Evolutionary conservation across 768 basidiomycete genomes (phyloP).

Genomic region (Hydnomerulius pinastri): DNA sequence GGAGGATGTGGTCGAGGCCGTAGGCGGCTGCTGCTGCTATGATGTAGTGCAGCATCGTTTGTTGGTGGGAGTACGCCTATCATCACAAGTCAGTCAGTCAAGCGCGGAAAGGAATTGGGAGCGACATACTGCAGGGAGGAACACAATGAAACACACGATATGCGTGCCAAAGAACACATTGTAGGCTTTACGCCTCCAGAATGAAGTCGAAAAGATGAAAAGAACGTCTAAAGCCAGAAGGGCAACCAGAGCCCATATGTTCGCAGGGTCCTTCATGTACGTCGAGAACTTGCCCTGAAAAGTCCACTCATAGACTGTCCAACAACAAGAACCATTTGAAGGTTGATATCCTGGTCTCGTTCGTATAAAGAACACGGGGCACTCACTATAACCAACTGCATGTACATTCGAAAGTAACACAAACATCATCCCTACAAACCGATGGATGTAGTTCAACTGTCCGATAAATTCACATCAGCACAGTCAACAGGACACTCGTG

Average conservation of each 20-base stretch:
- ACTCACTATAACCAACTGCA: slow-evolving; percentile 41
- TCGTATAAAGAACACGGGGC: neutral
- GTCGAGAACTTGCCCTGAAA: slow-evolving; percentile 17
- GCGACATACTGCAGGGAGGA: slow-evolving; percentile 39
- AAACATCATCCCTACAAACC: slow-evolving; percentile 48
- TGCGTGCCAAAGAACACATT: slow-evolving; percentile 47
- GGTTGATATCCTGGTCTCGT: too few species aligned
- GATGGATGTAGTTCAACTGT: slow-evolving; percentile 56
- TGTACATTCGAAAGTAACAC: slow-evolving; percentile 45
- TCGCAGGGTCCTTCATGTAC: slow-evolving; percentile 13
- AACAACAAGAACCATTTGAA: too few species aligned
- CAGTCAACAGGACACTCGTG: neutral
- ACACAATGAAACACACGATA: slow-evolving; percentile 40
- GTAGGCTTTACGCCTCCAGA: slow-evolving; percentile 44
- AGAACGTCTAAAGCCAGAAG: slow-evolving; percentile 38
- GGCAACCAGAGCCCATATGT: slow-evolving; percentile 35
- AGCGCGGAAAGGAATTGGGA: neutral
- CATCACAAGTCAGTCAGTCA: slow-evolving; percentile 12
- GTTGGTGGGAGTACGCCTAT: slow-evolving; percentile 28
- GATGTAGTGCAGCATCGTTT: slow-evolving; percentile 41
- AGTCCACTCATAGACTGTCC: slow-evolving; percentile 35
- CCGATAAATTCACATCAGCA: neutral
- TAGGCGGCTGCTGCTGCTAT: slow-evolving; percentile 42
- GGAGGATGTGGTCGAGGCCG: slow-evolving; percentile 45
- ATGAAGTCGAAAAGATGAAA: slow-evolving; percentile 40